These are phyloP conservation scores for Aureobasidium mangrovei DNA, from an alignment of 2,329 filamentous ascomycete genomes.

Conservation along the genomic window DNA sequence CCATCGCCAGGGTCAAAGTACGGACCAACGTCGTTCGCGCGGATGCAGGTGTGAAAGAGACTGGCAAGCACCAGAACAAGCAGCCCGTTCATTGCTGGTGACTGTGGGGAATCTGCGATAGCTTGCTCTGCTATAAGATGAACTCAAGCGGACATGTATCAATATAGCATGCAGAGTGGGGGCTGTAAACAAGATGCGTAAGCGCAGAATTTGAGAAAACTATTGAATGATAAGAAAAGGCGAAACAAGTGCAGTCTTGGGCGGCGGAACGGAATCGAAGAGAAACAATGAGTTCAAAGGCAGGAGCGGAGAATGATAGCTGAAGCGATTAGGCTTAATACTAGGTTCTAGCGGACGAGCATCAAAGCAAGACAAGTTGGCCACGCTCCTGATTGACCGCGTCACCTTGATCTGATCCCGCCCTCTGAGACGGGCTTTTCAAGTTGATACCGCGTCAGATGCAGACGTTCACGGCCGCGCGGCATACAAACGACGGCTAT, in stretches of 20 bases:
- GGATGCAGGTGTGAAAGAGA: not conserved
- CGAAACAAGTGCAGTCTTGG: no score
- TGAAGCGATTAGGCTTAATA: not conserved
- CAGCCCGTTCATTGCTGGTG: not conserved
- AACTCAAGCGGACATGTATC: not conserved
- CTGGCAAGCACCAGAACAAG: not conserved
- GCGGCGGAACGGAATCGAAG: no score
- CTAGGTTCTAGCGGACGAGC: not conserved
- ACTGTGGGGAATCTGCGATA: not conserved
- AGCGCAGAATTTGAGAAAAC: not conserved
- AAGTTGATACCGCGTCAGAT: not conserved
- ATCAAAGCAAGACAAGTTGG: conserved; percentile 9
- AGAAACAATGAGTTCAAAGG: not conserved
- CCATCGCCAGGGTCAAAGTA: conserved; percentile 12
- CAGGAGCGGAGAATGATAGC: conserved; percentile 1
- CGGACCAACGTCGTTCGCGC: conserved; percentile 7
- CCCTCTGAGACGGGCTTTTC: not conserved
- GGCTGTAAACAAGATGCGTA: not conserved
- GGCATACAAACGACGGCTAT: conserved; percentile 11
- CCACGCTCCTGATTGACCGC: conserved; percentile 8
- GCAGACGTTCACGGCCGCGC: conserved; percentile 3
- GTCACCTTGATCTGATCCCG: conserved; percentile 5
- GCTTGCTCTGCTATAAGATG: not conserved
- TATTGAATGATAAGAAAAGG: not conserved
- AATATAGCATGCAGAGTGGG: conserved; percentile 1